phyloP scores from a whole-genome alignment of 306 rosid species.

The Echinosophora koreensis region DNA sequence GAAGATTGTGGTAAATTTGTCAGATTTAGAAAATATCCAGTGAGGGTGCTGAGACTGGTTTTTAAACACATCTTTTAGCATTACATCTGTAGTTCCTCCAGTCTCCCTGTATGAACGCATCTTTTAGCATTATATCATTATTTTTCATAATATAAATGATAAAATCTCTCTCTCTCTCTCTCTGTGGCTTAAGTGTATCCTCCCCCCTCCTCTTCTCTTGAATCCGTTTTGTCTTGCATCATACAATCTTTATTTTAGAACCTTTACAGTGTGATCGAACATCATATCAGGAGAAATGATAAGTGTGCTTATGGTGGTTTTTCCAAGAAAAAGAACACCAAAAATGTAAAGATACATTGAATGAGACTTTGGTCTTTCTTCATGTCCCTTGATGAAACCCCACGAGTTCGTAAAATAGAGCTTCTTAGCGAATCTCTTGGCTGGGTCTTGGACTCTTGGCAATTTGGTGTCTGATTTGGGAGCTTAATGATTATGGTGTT shows the following conservation, averaged over 20 bases:
- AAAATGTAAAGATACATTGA: no score
- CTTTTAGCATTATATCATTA: no score
- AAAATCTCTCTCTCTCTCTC: not conserved
- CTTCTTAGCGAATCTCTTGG: not conserved
- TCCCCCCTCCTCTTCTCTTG: not conserved
- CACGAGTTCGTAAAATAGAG: no score
- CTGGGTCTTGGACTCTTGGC: not conserved
- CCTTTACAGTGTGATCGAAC: no score
- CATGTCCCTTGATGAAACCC: no score
- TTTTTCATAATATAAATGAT: no score
- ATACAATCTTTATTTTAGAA: no score
- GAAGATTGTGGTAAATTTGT: not conserved
- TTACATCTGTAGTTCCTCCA: not conserved
- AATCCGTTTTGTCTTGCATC: no score
- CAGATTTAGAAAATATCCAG: not conserved
- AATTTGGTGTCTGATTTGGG: not conserved
- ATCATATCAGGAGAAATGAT: no score
- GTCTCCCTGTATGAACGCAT: not conserved
- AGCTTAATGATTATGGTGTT: not conserved
- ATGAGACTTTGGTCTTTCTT: no score
- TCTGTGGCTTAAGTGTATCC: not conserved
- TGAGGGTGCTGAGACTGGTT: not conserved
- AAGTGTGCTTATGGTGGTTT: no score
- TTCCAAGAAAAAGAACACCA: no score
- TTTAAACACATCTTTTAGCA: not conserved